A percentile compares a stretch with the other conserved stretches of the same genome.
phyloP scores from a whole-genome alignment of 2,329 filamentous ascomycete genomes.

The Pseudocercospora macadamiae region DNA sequence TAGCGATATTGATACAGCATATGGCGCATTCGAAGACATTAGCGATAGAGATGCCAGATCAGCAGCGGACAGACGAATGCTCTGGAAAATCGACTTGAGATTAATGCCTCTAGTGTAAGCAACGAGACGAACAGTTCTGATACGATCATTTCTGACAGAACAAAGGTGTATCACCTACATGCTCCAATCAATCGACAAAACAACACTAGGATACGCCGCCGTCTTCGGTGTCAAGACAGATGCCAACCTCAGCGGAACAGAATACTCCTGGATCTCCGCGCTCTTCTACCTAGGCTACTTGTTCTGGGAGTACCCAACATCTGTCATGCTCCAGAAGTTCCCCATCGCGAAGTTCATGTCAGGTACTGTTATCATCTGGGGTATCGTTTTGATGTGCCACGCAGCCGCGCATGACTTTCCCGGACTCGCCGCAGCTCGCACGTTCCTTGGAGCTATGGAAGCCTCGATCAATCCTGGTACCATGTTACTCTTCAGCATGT shows the following conservation, averaged over 20 bases:
- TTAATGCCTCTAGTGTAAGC: constrained; percentile 18
- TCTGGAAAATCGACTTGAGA: constrained; percentile 24
- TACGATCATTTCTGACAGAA: constrained; percentile 3
- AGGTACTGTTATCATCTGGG: constrained; percentile 42
- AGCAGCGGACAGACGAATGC: constrained; percentile 38
- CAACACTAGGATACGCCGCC: constrained; percentile 63
- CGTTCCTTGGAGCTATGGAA: constrained; percentile 60
- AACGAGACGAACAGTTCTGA: background rate
- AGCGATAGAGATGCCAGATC: background rate
- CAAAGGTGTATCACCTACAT: constrained; percentile 6
- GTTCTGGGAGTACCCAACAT: constrained; percentile 50
- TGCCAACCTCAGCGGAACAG: constrained; percentile 15
- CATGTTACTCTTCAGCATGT: constrained; percentile 68
- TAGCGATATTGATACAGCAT: background rate
- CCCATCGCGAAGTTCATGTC: constrained; percentile 52
- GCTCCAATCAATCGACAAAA: constrained; percentile 44
- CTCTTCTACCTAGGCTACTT: constrained; percentile 56
- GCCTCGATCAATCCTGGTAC: constrained; percentile 62
- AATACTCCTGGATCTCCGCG: constrained; percentile 22
- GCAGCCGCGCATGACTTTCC: constrained; percentile 49
- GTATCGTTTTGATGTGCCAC: constrained; percentile 17
- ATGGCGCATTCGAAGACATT: constrained; percentile 5
- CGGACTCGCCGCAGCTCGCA: constrained; percentile 58
- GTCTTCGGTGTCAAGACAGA: constrained; percentile 53
- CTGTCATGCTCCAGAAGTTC: constrained; percentile 49